Percentiles rank a stretch among this genome's conserved stretches.
Conservation (phyloP, 164 flowering plant genomes). For the Magnolia changhungtana region DNA sequence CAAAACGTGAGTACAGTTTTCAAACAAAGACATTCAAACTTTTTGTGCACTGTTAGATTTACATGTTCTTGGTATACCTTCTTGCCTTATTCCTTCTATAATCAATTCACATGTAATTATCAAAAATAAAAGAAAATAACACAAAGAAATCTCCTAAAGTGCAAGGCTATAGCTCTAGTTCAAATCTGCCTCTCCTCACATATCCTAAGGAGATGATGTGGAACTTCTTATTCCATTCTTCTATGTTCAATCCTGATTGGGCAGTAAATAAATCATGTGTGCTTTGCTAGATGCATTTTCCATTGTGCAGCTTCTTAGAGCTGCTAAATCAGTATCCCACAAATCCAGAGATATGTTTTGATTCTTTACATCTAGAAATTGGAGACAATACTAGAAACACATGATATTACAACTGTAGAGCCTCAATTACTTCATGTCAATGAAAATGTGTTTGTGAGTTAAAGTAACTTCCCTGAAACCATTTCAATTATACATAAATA, state of each 20-base stretch:
- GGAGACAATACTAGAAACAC: background rate
- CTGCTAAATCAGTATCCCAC: background rate
- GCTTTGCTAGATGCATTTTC: no score
- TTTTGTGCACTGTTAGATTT: background rate
- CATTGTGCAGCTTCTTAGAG: no score
- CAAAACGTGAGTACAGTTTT: conserved; percentile 59
- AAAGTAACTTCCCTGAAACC: background rate
- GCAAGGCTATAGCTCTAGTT: background rate
- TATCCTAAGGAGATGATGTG: background rate
- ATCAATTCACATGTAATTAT: no score
- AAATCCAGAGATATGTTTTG: background rate
- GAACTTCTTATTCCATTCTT: background rate
- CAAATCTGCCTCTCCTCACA: background rate
- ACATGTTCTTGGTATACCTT: background rate
- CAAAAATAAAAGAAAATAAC: background rate
- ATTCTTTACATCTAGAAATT: background rate
- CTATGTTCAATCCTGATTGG: background rate
- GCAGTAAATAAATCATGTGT: no score
- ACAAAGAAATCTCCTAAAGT: background rate
- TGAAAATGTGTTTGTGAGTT: background rate
- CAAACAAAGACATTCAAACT: background rate
- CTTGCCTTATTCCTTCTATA: background rate
- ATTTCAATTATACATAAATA: no score
- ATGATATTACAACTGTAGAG: background rate
- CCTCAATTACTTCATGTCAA: no score